These are phyloP conservation scores for Chenopodium suecicum DNA, from an alignment of 148 eudicot species.

Conservation along the genomic window DNA sequence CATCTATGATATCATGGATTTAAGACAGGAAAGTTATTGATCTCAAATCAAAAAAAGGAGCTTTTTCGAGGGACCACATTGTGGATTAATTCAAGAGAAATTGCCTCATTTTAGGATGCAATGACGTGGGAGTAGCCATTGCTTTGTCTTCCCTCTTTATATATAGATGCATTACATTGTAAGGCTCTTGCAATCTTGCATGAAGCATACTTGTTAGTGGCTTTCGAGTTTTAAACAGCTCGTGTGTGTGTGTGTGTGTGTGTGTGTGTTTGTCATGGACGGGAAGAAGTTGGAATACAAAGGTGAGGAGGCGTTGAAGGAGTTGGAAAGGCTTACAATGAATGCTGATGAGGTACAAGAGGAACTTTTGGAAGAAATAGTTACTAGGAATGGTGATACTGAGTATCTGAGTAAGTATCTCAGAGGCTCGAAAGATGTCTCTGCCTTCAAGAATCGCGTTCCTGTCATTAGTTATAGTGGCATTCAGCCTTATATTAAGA, in stretches of 20 bases:
- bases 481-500: constrained; percentile 59
- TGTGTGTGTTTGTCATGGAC: constrained; percentile 34
- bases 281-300: constrained; percentile 75
- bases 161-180: constrained; percentile 5
- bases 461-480: constrained; percentile 55
- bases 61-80: constrained; percentile 13
- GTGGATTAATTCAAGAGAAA: constrained; percentile 18
- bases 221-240: not conserved
- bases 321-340: constrained; percentile 54
- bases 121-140: not conserved
- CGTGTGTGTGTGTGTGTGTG: too few species aligned
- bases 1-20: not conserved
- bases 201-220: constrained; percentile 2
- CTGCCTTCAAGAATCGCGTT: constrained; percentile 46
- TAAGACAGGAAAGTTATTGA: constrained; percentile 19
- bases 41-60: constrained; percentile 25
- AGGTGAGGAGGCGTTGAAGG: constrained; percentile 61
- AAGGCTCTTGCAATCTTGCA: constrained; percentile 25
- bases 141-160: not conserved
- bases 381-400: constrained; percentile 48
- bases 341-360: constrained; percentile 64
- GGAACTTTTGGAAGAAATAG: constrained; percentile 45
- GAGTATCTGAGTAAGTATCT: constrained; percentile 59
- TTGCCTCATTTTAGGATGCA: constrained; percentile 23
- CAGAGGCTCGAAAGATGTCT: constrained; percentile 42